Evolutionary conservation across 108 stramenopile species (phyloP), one percentile per base, ranked within the genome.

Genomic region (Nannochloropsis oceanica): DNA sequence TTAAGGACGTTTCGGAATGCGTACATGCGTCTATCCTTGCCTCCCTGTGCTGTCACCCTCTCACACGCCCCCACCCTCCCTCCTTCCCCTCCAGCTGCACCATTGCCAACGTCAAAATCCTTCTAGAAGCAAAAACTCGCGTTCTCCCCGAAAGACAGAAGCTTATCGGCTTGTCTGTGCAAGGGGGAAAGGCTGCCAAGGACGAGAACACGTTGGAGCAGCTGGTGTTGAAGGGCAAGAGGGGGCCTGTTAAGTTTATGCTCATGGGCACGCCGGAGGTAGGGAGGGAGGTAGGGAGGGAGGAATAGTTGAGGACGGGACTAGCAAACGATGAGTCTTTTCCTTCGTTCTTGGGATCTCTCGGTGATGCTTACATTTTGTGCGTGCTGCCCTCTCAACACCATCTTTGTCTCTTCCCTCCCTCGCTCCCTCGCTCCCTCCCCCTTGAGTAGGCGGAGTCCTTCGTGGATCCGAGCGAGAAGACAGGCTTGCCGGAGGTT

Each of bases 241-340:
- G 86, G 81, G 90, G 82, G 13, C 88, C 83, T 22, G 80, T 93
- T 86, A 88, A 93, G 79, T 97, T 96, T 86, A 95, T 96, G 82
- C 93, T 97, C 59, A 95, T 97, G 94, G 97, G 97, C n/a, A 96
- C 97, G 11, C 94, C 94, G 2, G 97, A 97, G 86, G 88, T 88
- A n/a, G 13, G 86, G 7, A 26, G 26, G 25, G 80, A 73, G 22
- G n/a, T 7, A 73, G 59, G 59, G 59, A 73, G 59, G n/a, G 59
- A 73, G 59, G n/a, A n/a, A n/a, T 34, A 5, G 34, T 34, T 34
- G 34, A 5, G 34, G 34, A 5, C 1, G 5, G 2, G 34, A 34
- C 34, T 34, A 34, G 34, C 34, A 5, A 34, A 5, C 34, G 2
- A 34, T 34, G 34, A 34, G 34, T 34, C 34, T 5, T 34, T 34